These are phyloP conservation scores for Paraphaeosphaeria minitans DNA, from an alignment of 2,329 filamentous ascomycete species.

Conservation along the genomic window DNA sequence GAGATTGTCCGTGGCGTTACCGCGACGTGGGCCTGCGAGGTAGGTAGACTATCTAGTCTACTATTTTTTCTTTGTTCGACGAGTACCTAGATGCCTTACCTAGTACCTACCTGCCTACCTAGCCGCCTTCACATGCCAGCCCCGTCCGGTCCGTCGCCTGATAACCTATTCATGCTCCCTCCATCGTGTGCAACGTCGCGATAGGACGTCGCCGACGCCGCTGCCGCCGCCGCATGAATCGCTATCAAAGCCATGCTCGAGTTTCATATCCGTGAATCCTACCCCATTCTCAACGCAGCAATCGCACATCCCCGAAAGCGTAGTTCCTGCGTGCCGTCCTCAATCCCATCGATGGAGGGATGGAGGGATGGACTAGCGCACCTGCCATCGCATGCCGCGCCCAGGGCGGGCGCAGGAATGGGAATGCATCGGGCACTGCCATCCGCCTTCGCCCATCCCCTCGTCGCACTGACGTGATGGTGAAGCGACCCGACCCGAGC, in stretches of 20 bases:
- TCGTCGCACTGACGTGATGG: too few relatives aligned
- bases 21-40: neutral
- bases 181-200: neutral
- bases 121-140: neutral
- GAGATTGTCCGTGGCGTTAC: neutral
- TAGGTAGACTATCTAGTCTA: too few relatives aligned
- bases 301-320: neutral
- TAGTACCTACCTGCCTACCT: too few relatives aligned
- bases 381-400: neutral
- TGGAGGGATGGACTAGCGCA: neutral
- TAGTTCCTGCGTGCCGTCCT: neutral
- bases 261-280: neutral
- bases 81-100: too few relatives aligned
- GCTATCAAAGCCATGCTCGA: too few relatives aligned
- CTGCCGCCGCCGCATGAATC: too few relatives aligned
- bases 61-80: neutral
- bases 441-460: too few relatives aligned
- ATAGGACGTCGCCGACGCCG: neutral
- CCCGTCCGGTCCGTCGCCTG: too few relatives aligned
- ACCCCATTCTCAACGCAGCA: neutral
- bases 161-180: too few relatives aligned
- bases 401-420: neutral
- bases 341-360: neutral
- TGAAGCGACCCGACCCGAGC: neutral
- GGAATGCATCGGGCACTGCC: too few relatives aligned